These are phyloP conservation scores for Fraxinus platypoda DNA, from an alignment of 305 asterid species.

Conservation along the genomic window DNA sequence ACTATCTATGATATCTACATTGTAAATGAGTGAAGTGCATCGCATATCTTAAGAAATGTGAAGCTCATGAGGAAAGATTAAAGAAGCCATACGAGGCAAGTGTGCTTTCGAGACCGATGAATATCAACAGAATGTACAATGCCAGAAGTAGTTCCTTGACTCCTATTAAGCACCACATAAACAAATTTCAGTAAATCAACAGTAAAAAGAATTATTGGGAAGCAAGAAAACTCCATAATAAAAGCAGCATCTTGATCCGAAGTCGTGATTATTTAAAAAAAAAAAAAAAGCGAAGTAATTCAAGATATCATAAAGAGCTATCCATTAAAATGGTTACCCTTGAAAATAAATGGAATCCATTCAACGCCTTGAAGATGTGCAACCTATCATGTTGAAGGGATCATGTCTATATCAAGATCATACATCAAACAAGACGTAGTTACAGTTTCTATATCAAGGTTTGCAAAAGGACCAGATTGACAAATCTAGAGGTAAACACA, in stretches of 20 bases:
- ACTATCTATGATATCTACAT: not conserved
- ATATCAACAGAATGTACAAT: slow-evolving; percentile 80
- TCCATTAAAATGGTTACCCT: not conserved
- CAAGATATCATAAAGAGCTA: not conserved
- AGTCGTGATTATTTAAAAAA: not conserved
- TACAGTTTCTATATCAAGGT: not conserved
- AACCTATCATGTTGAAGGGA: not conserved
- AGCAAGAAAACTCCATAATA: not conserved
- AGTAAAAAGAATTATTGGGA: not conserved
- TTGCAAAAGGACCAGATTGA: not conserved
- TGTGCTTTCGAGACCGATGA: slow-evolving; percentile 83
- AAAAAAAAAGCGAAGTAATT: not conserved
- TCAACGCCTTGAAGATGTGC: not conserved
- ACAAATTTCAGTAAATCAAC: slow-evolving; percentile 20
- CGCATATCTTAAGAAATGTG: not conserved
- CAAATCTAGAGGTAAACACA: not conserved
- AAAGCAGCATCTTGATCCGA: not conserved
- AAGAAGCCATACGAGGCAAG: slow-evolving; percentile 73
- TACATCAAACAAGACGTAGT: not conserved
- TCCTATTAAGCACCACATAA: slow-evolving; percentile 42
- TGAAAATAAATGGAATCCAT: not conserved
- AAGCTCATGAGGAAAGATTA: slow-evolving; percentile 11
- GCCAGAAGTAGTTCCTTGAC: slow-evolving; percentile 55
- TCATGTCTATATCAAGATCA: slow-evolving; percentile 9
- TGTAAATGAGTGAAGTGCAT: not conserved